Evolutionary conservation across 768 basidiomycete species (phyloP).

Genomic region (Pisolithus albus): DNA sequence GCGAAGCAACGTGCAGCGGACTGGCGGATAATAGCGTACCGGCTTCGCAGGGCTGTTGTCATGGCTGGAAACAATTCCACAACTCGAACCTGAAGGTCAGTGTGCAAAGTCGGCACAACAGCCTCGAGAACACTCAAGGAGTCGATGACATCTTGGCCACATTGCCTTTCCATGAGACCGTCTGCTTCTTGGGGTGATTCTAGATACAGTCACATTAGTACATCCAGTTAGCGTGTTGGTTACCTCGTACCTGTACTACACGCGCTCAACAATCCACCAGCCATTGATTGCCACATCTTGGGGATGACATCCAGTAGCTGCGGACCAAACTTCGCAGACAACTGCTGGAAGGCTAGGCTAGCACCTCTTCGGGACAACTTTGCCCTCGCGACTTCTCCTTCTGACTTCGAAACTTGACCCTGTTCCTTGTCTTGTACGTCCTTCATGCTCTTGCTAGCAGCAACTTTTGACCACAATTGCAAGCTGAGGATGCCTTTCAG

Average conservation of each 20-base stretch:
- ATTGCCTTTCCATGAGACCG: constrained; percentile 57
- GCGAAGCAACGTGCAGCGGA: constrained; percentile 83
- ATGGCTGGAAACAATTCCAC: constrained; percentile 70
- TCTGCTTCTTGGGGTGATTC: constrained; percentile 57
- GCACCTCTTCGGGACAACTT: constrained; percentile 82
- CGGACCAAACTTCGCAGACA: constrained; percentile 72
- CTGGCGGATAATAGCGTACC: constrained; percentile 85
- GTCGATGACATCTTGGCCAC: constrained; percentile 88
- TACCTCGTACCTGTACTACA: constrained; percentile 53
- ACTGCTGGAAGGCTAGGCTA: constrained; percentile 67
- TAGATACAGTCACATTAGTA: constrained; percentile 18
- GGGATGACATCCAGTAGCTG: constrained; percentile 74
- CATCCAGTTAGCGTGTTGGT: background rate
- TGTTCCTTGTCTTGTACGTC: constrained; percentile 38
- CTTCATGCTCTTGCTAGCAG: constrained; percentile 28
- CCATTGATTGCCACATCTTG: constrained; percentile 92
- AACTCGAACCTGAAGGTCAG: constrained; percentile 62
- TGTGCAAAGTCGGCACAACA: constrained; percentile 68
- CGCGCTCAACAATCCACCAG: constrained; percentile 62
- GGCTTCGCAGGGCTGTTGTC: constrained; percentile 70
- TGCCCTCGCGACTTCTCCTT: constrained; percentile 53
- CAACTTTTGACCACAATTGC: constrained; percentile 36
- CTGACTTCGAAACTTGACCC: constrained; percentile 35
- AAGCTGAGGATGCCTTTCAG: constrained; percentile 77
- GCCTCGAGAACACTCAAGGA: constrained; percentile 85